phyloP scores from a whole-genome alignment of 208 protist genomes.

The Crithidia expoeki region DNA sequence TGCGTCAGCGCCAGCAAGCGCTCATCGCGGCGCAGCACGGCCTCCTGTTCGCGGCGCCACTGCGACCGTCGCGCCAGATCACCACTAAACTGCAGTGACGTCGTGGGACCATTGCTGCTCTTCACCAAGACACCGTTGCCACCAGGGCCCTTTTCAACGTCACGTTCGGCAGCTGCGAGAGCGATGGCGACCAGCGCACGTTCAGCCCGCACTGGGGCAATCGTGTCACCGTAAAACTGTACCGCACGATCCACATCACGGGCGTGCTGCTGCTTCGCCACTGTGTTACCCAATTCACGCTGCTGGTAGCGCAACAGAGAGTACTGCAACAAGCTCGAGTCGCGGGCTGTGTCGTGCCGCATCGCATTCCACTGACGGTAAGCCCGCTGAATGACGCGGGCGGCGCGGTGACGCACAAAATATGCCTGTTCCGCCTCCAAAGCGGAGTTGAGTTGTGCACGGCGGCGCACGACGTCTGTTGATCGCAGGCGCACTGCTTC shows the following conservation, averaged over 20 bases:
- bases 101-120: too few relatives aligned
- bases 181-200: neutral
- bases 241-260: conserved; percentile 22
- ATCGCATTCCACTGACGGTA: conserved; percentile 62
- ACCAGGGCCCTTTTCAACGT: neutral
- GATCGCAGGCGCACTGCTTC: conserved; percentile 54
- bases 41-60: conserved; percentile 37
- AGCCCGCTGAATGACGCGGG: conserved; percentile 63
- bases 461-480: conserved; percentile 50
- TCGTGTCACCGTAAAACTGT: conserved; percentile 44
- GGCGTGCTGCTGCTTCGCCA: conserved; percentile 30
- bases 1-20: conserved; percentile 32
- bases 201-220: conserved; percentile 4
- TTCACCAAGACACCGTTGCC: too few relatives aligned
- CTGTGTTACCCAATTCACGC: conserved; percentile 37
- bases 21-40: conserved; percentile 52
- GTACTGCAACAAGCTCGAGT: conserved; percentile 50
- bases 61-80: neutral
- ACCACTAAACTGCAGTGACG: too few relatives aligned
- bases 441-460: conserved; percentile 44
- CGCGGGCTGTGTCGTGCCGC: conserved; percentile 38
- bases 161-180: neutral
- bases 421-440: conserved; percentile 39
- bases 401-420: conserved; percentile 45
- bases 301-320: conserved; percentile 56